These are phyloP conservation scores for Aspergillus cavernicola DNA, from an alignment of 495 filamentous ascomycete genomes.

Conservation along the genomic window DNA sequence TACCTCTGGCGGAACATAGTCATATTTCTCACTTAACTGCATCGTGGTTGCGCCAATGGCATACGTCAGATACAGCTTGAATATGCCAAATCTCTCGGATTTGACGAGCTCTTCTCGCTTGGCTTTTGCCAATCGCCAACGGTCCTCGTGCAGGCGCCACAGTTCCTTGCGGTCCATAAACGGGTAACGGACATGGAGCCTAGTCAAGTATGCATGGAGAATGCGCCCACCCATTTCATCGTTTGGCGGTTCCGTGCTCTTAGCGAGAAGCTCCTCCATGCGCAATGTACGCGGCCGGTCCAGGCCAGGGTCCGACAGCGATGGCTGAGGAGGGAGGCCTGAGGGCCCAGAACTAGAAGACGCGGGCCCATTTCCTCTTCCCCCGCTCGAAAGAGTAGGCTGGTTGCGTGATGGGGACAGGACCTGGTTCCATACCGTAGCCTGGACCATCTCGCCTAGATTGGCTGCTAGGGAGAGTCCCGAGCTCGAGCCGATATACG, in stretches of 20 bases:
- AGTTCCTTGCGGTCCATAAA: slow-evolving; percentile 47
- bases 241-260: slow-evolving; percentile 45
- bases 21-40: slow-evolving; percentile 45
- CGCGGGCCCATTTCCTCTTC: background rate
- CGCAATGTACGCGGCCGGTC: slow-evolving; percentile 25
- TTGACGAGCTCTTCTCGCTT: slow-evolving; percentile 38
- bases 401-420: slow-evolving; percentile 33
- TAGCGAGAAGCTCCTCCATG: slow-evolving; percentile 37
- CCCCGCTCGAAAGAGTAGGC: slow-evolving; percentile 2
- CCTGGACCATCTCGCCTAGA: slow-evolving; percentile 52
- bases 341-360: background rate
- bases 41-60: slow-evolving; percentile 50
- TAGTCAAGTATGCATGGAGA: slow-evolving; percentile 43
- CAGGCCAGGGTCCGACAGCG: background rate
- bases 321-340: slow-evolving; percentile 12
- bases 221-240: slow-evolving; percentile 47
- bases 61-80: slow-evolving; percentile 51
- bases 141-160: slow-evolving; percentile 41
- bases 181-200: slow-evolving; percentile 47
- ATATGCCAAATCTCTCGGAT: slow-evolving; percentile 45
- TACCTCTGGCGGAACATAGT: slow-evolving; percentile 44
- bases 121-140: slow-evolving; percentile 38
- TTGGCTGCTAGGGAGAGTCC: slow-evolving; percentile 47
- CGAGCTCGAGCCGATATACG: slow-evolving; percentile 52
- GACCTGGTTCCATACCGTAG: slow-evolving; percentile 51